Evolutionary conservation across 139 green algal genomes (phyloP).

Genomic region (Eudorina sp.): DNA sequence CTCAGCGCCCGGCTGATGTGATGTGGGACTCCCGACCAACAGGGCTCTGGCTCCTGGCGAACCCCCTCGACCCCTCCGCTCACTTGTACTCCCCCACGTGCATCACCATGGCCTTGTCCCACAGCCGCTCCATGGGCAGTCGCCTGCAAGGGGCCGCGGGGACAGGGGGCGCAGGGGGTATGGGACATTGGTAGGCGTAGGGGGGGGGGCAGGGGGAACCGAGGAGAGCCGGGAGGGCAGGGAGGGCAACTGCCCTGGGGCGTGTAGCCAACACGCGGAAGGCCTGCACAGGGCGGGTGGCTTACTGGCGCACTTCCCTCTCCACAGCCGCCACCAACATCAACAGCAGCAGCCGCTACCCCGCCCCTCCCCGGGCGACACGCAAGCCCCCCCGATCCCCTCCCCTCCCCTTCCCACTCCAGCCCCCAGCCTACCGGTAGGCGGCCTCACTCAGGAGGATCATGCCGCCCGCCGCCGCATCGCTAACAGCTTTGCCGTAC

Average conservation of each 20-base stretch:
- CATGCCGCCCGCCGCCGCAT: conserved; percentile 57
- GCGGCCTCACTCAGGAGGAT: conserved; percentile 60
- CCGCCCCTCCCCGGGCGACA: too few species aligned
- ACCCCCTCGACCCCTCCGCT: not conserved
- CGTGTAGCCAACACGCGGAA: too few species aligned
- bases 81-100: conserved; percentile 58
- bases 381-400: not conserved
- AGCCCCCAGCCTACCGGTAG: conserved; percentile 17
- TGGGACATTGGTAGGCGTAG: too few species aligned
- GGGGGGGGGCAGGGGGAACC: too few species aligned
- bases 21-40: too few species aligned
- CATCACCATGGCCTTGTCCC: conserved; percentile 62
- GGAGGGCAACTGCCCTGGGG: too few species aligned
- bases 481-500: conserved; percentile 54
- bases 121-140: conserved; percentile 58
- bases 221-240: too few species aligned
- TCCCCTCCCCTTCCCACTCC: not conserved
- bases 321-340: too few species aligned
- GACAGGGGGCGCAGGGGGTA: not conserved
- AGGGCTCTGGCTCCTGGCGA: not conserved
- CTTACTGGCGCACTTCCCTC: too few species aligned
- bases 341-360: too few species aligned
- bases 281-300: too few species aligned
- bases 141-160: not conserved
- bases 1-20: too few species aligned